Base-by-base conservation (phyloP, 495 filamentous ascomycete species). In the Penicillium arizonense region DNA sequence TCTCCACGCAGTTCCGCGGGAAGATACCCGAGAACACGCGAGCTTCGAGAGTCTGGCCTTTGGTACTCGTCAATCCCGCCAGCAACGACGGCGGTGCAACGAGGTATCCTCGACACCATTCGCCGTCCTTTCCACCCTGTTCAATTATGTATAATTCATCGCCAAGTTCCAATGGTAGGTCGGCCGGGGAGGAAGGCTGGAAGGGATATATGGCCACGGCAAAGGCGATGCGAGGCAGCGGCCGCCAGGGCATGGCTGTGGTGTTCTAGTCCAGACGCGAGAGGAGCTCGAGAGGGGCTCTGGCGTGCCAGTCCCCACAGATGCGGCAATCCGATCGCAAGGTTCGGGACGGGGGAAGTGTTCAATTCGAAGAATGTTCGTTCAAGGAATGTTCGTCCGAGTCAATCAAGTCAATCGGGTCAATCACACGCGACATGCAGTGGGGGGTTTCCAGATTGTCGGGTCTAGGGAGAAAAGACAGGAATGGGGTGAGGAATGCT, bases 131-230 rank as follows among this genome's bases (percentile, higher is more conserved):
- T 3, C 91, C 92, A n/a, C 87, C 86, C 70, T 96, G 90, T 74
- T 98, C 94, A 64, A 98, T 96, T 50, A 98, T 96, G 72, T 98
- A 98, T 46, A 98, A 77, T 70, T 97, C 94, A 79, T 98, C 94
- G 64, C 94, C 94, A 24, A 98, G 86, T 71, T 98, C 91, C 62
- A 98, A 83, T 12, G 94, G 93, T n/a, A 98, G 84, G 70, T 98
- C 94, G 60, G 89, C 89, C 26, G 92, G 85, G 51, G 84, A 87
- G 30, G 87, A 86, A 42, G 94, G 87, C 52, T 85, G 81, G 73
- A 97, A 98, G 28, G 94, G 94, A 67, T 91, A 93, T 55, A 85
- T 89, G 68, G 92, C 93, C 68, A 98, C 88, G 55, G 93, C 95
- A 75, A 97, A 97, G 61, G 91, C 94, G 76, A 98, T 97, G 61